A percentile compares a stretch with the other conserved stretches of the same genome.
Evolutionary conservation across 768 basidiomycete genomes (phyloP).

Genomic region (Hypholoma sublateritium): DNA sequence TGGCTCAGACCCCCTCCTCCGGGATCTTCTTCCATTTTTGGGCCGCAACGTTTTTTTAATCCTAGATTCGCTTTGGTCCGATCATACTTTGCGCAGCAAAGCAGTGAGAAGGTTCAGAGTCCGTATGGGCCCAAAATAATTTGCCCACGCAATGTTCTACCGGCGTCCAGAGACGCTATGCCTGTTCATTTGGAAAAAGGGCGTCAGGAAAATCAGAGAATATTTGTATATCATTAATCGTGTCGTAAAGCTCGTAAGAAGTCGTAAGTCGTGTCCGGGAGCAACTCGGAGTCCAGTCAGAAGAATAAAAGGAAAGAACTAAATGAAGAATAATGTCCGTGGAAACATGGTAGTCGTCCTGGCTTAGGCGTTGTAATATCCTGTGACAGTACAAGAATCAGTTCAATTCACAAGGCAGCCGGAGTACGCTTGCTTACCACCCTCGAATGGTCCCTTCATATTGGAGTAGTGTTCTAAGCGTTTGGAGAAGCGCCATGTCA

Average conservation of each 20-base stretch:
- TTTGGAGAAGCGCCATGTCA: conserved; percentile 73
- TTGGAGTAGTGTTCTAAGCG: conserved; percentile 63
- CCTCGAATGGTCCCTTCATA: conserved; percentile 63
- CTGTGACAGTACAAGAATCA: conserved; percentile 30
- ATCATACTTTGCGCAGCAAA: conserved; percentile 22
- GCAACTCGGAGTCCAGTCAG: neutral
- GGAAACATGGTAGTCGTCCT: conserved; percentile 24
- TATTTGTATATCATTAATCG: conserved; percentile 24
- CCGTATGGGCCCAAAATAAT: conserved; percentile 14
- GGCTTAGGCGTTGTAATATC: conserved; percentile 54
- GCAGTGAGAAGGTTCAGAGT: conserved; percentile 9
- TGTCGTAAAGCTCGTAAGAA: conserved; percentile 31
- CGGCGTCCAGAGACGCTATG: neutral
- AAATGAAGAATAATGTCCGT: conserved; percentile 25
- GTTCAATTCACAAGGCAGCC: conserved; percentile 16
- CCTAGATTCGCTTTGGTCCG: conserved; percentile 24
- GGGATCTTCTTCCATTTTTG: neutral
- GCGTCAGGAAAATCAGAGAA: conserved; percentile 8
- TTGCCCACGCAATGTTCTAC: conserved; percentile 12
- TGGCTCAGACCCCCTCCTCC: conserved; percentile 13
- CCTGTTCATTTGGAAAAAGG: conserved; percentile 1
- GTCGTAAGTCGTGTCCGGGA: conserved; percentile 28
- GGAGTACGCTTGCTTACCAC: conserved; percentile 43
- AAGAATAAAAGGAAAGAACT: conserved; percentile 23
- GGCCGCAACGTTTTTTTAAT: conserved; percentile 51